Evolutionary conservation across 306 rosid genomes (phyloP), one percentile per base, ranked within the genome.

Genomic region (Albizia julibrissin): DNA sequence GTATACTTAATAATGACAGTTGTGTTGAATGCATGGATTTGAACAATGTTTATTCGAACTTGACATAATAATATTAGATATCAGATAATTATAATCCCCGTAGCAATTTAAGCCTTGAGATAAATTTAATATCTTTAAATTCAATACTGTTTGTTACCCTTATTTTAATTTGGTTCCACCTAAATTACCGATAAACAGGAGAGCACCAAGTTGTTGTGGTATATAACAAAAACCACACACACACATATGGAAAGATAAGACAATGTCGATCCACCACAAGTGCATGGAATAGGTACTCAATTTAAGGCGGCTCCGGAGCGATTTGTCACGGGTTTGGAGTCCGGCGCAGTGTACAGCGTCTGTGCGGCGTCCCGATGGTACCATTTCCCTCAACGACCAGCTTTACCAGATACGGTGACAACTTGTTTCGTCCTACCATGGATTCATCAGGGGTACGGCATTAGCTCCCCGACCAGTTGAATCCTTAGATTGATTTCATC

Each of bases 251-350:
- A 54, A 24, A 61, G 34, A 65, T 15, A 61, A 68, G 81, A 74
- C 66, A 83, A 47, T 37, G 29, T 58, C 12, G 50, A 86, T 5
- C 16, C 27, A 37, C 75, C 34, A 43, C 27, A 26, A 19, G 43
- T 59, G 59, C 43, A n/a, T 22, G 43, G 64, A 73, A 82, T 54
- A 72, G 69, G 40, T 61, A 67, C 64, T 26, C 37, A 80, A 47
- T 21, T 22, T 44, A 80, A 77, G 26, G 49, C 54, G 76, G 81
- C 19, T 79, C 80, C 6, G 72, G 83, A 80, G 90, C 78, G 79
- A n/a, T n/a, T n/a, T n/a, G n/a, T n/a, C n/a, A n/a, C n/a, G n/a
- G n/a, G n/a, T n/a, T n/a, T n/a, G n/a, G n/a, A n/a, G n/a, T n/a
- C n/a, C n/a, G n/a, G n/a, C n/a, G n/a, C n/a, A n/a, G n/a, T n/a